Evolutionary conservation across 2,329 filamentous ascomycete genomes (phyloP), one percentile per base, ranked within the genome.

Genomic region (Aureobasidium sp.): DNA sequence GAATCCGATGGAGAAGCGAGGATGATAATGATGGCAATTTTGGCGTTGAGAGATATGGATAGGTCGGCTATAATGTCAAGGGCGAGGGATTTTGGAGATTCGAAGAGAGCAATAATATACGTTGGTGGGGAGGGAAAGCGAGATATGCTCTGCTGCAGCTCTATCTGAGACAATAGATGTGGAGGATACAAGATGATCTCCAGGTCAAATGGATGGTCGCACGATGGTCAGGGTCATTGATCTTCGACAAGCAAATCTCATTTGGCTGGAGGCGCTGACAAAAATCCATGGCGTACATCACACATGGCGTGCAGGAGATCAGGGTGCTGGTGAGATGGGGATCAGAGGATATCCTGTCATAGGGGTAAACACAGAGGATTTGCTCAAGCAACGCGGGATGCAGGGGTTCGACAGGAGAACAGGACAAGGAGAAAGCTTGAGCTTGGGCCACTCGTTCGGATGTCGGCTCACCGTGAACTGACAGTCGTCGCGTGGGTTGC

Each of bases 371-470:
- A 57, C 41, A 43, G 27, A 20, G 27, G 41, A n/a, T 15, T 44
- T 17, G n/a, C n/a, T 41, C 20, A 57, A 47, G 53, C 41, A 47
- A 57, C 53, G 43, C 32, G 43, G 43, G 43, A 20, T 59, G 43
- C 55, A 48, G 55, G 55, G 55, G 55, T 20, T 55, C 24, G 10
- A 17, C 50, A 20, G 20, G 1, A 20, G 29, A 51, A n/a, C 29
- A 36, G 29, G 15, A 17, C 20, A 20, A 26, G 8, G 17, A 39
- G 37, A 32, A 29, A 57, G 53, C 53, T 57, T 50, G 57, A 60
- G 57, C 57, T 41, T 10, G 24, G 44, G 57, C 57, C 57, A 60
- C 17, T 12, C 10, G 57, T 60, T 60, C 46, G 57, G 57, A 60
- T 47, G 43, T 39, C 55, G 55, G 55, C 41, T 56, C 27, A 32